These are phyloP conservation scores for Orobanche coerulescens DNA, from an alignment of 257 asterid genomes.

Conservation along the genomic window DNA sequence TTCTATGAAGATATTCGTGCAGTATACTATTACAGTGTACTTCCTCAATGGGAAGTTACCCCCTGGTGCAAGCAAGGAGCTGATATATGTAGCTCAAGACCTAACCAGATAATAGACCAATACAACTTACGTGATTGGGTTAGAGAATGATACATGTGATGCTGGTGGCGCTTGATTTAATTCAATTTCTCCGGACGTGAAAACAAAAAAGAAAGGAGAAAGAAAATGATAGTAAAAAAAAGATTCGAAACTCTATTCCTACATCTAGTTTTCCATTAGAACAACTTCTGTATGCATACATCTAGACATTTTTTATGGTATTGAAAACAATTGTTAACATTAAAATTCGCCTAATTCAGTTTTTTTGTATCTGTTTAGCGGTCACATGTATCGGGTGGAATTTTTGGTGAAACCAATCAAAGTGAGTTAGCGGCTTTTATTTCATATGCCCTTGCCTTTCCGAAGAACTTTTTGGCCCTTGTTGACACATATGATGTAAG, in stretches of 20 bases:
- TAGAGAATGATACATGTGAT: not conserved
- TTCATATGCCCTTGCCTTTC: constrained; percentile 91
- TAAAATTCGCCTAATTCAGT: constrained; percentile 18
- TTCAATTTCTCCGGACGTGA: not conserved
- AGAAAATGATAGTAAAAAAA: not conserved
- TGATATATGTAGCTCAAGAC: not conserved
- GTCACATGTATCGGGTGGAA: constrained; percentile 48
- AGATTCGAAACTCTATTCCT: not conserved
- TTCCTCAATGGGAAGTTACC: not conserved
- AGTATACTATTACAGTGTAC: not conserved
- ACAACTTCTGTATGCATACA: not conserved
- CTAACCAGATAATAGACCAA: not conserved
- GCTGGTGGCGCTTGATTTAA: not conserved
- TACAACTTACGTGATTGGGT: not conserved
- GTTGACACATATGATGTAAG: constrained; percentile 98
- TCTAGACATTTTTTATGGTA: not conserved
- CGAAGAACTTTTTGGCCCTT: constrained; percentile 75
- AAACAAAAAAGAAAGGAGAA: not conserved
- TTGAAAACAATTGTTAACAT: not conserved
- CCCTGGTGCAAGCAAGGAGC: not conserved
- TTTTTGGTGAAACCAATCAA: constrained; percentile 79
- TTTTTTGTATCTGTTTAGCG: constrained; percentile 24
- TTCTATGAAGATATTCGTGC: not conserved
- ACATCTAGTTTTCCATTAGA: not conserved
- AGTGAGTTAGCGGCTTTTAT: constrained; percentile 87